Base-by-base conservation (phyloP, 2,329 filamentous ascomycete genomes). In the Trichoderma arundinaceum region DNA sequence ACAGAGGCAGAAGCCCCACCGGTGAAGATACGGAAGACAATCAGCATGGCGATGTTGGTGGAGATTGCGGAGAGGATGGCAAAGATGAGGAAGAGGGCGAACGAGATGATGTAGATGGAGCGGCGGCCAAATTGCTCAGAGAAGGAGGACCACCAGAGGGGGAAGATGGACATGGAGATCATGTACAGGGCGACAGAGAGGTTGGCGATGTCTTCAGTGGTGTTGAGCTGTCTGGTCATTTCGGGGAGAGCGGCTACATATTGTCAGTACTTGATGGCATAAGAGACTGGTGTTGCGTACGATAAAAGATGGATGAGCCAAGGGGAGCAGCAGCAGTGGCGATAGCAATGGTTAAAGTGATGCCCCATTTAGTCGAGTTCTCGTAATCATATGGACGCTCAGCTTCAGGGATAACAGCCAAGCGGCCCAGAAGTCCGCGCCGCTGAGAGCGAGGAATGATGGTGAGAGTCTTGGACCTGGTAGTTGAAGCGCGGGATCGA, bases 121-220 rank as follows among this genome's bases (percentile, higher is more conserved):
- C 92, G 86, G 46, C 92, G 86, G 12, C 92, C 92, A 1, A 87
- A 77, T 1, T 81, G 82, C 71, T 95, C 92, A 8, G 90, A 92
- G 72, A 95, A 93, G 1, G 89, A 89, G 1, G 90, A 92, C 91
- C 91, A 95, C 92, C 92, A 95, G 0, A 96, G 82, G 0, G 92
- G 92, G 70, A 93, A 94, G 51, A 95, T 92, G 64, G 88, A 86
- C 91, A 95, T 92, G 71, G 86, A 81, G 4, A 95, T 81, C 91
- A 95, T 92, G 75, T 94, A 95, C 65, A 94, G 77, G 0, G 92
- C 90, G 0, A 95, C 86, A 0, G 89, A 89, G 65, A 95, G 74
- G 75, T 95, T 96, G 64, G 89, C 87, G 15, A 92, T 79, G 1
- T 90, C 90, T 13, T 86, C 77, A 0, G 85, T 84, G 12, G 88